Evolutionary conservation across 768 basidiomycete species (phyloP), one percentile per base, ranked within the genome.

Genomic region (Boletus pseudopeckii): DNA sequence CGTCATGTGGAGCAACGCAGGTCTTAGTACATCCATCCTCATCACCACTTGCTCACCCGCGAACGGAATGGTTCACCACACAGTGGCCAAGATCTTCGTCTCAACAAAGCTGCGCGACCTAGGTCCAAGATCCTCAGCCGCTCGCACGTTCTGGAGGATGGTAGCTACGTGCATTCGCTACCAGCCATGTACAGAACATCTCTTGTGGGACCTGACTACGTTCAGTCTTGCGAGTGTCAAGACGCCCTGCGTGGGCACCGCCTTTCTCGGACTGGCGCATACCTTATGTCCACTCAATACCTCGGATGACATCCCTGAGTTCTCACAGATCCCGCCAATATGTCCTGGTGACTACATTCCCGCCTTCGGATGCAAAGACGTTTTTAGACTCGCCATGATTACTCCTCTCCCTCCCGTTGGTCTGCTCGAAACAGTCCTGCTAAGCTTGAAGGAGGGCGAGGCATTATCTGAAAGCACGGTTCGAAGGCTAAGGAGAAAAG

Each of bases 1-100:
- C 49, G 33, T 15, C 17, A 66, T 66, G 66, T 68, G 57, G 65
- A 63, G 44, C 15, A 66, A 61, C 52, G 66, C 66, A 38, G 65
- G 65, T 1, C 61, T 66, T 2, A 68, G 64, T 43, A 66, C 66
- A 39, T 61, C 55, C 5, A 37, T 68, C 38, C 64, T 68, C 48
- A 63, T 63, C 18, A 63, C 64, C 10, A 49, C 56, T 6, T 8
- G n/a, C 33, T 53, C 64, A 2, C 64, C 66, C 4, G 66, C 66
- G 14, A 66, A 68, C 24, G 65, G 65, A 37, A 66, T 68, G 66
- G 46, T 66, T 30, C 64, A 65, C 22, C 66, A 66, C 37, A 53
- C 57, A n/a, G 57, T 68, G 15, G 66, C 64, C 26, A 61, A 47
- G 22, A 66, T 50, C 40, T 68, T 66, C 20, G 57, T 66, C 32